Percentiles rank a stretch among this genome's conserved stretches.
Conservation (phyloP, 192 early-diverging fungal species). For the Piromyces sp. region DNA sequence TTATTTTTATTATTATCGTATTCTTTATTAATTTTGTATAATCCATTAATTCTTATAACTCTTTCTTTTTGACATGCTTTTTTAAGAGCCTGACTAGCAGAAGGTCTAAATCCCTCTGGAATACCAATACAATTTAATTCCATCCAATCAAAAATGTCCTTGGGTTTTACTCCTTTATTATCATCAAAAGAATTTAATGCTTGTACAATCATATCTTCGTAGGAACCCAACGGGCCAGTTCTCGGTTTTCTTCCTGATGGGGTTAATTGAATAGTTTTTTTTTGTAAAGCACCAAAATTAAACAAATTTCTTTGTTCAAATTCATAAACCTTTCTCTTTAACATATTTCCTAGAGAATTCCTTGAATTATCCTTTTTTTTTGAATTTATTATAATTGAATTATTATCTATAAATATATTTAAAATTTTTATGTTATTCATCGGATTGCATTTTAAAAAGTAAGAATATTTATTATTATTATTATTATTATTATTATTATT, state of each 20-base stretch:
- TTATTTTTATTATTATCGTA: background rate
- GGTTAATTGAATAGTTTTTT: background rate
- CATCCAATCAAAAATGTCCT: background rate
- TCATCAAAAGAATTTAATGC: background rate
- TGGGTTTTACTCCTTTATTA: background rate
- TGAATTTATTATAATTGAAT: background rate
- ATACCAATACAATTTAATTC: background rate
- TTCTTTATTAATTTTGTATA: background rate
- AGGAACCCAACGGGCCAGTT: background rate
- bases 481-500: too few relatives aligned
- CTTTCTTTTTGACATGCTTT: background rate
- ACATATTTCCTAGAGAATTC: background rate
- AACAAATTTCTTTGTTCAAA: background rate
- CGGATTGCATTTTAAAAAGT: too few relatives aligned
- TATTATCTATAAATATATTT: background rate
- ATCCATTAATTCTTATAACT: background rate
- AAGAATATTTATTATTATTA: too few relatives aligned
- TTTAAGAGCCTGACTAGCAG: background rate
- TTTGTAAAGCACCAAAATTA: background rate
- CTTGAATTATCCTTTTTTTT: background rate
- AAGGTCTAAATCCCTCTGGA: background rate
- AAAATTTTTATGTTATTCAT: too few relatives aligned
- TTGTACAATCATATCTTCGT: background rate
- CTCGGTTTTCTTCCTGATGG: background rate
- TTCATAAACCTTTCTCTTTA: background rate